Percentiles rank a stretch among this genome's conserved stretches.
Conservation (phyloP, 352 stramenopile genomes). For the Phytophthora megakarya region DNA sequence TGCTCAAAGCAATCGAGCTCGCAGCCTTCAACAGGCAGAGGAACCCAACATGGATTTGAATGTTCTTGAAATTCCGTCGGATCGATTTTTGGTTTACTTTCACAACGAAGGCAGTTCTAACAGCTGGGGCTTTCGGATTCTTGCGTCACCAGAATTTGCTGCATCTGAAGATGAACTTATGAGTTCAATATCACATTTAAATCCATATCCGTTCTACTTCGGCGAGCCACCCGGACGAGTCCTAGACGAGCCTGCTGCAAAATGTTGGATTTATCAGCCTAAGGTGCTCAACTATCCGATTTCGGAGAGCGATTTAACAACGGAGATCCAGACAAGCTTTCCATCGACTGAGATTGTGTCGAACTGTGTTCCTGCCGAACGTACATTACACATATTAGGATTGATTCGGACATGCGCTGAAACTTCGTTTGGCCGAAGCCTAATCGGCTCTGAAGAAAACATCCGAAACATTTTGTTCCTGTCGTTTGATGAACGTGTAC, state of each 20-base stretch:
- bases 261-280: slow-evolving; percentile 66
- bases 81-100: slow-evolving; percentile 80
- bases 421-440: slow-evolving; percentile 52
- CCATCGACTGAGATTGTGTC: slow-evolving; percentile 35
- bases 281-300: slow-evolving; percentile 53
- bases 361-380: slow-evolving; percentile 42
- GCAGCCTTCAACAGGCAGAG: slow-evolving; percentile 30
- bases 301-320: slow-evolving; percentile 55
- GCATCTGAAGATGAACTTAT: slow-evolving; percentile 1
- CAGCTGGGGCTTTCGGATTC: slow-evolving; percentile 73
- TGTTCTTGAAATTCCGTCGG: slow-evolving; percentile 63
- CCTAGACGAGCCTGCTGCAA: slow-evolving; percentile 52
- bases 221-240: slow-evolving; percentile 62
- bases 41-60: slow-evolving; percentile 22
- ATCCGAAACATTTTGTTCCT: slow-evolving; percentile 65
- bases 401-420: slow-evolving; percentile 66
- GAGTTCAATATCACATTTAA: slow-evolving; percentile 37
- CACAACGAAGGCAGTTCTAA: slow-evolving; percentile 56
- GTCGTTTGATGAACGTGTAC: slow-evolving; percentile 49
- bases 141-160: slow-evolving; percentile 57
- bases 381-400: slow-evolving; percentile 69
- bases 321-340: slow-evolving; percentile 55
- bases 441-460: slow-evolving; percentile 66
- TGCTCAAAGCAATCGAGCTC: slow-evolving; percentile 58
- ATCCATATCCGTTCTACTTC: slow-evolving; percentile 74